Percentiles rank a stretch among this genome's conserved stretches.
phyloP scores from a whole-genome alignment of 2,329 filamentous ascomycete genomes.

The Claviceps sorghi region DNA sequence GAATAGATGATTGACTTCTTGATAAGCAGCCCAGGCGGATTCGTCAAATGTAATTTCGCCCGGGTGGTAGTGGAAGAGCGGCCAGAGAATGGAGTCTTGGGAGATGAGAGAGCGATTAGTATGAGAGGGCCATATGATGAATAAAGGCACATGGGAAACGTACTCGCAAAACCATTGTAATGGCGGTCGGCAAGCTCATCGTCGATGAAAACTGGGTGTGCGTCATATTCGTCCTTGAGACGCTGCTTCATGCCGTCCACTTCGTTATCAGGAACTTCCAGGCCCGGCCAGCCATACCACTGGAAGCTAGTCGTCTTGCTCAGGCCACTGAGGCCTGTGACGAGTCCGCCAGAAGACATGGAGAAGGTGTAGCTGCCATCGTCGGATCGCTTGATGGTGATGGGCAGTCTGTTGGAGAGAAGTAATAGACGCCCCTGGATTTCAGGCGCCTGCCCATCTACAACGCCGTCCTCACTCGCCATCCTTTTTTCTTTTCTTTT shows the following conservation, averaged over 20 bases:
- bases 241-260: constrained; percentile 58
- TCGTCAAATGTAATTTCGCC: constrained; percentile 98
- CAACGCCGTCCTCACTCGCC: constrained; percentile 8
- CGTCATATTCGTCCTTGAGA: constrained; percentile 75
- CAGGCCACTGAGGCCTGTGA: constrained; percentile 82
- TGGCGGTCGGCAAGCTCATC: constrained; percentile 88
- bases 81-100: constrained; percentile 91
- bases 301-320: constrained; percentile 89
- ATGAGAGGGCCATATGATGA: background rate
- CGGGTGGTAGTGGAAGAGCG: constrained; percentile 95
- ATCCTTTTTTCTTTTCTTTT: background rate
- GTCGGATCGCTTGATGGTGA: constrained; percentile 87
- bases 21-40: constrained; percentile 83
- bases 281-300: constrained; percentile 96
- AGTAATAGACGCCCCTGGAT: constrained; percentile 51
- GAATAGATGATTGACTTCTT: constrained; percentile 83
- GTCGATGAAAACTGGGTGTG: constrained; percentile 82
- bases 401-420: constrained; percentile 86
- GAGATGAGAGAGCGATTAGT: background rate
- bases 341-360: constrained; percentile 93
- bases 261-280: constrained; percentile 80
- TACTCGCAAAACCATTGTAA: constrained; percentile 97
- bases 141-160: constrained; percentile 17
- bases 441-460: constrained; percentile 19
- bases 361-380: constrained; percentile 87